These are phyloP conservation scores for Chaetoceros tenuissimus DNA, from an alignment of 108 stramenopile genomes.

Conservation along the genomic window DNA sequence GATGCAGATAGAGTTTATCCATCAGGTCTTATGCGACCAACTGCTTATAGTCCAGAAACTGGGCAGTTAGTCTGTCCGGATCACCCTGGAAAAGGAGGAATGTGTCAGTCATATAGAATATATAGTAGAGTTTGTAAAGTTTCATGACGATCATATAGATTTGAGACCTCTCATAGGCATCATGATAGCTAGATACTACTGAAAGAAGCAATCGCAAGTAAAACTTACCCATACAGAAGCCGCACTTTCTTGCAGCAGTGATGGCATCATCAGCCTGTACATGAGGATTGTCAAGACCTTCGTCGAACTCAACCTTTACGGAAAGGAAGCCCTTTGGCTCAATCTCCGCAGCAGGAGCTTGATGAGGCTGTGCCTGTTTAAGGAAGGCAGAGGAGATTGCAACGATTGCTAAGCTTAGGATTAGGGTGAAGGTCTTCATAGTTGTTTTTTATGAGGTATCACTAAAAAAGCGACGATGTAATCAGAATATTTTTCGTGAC, in stretches of 20 bases:
- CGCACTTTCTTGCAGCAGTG: slow-evolving; percentile 32
- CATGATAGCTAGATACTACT: no score
- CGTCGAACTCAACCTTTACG: not conserved
- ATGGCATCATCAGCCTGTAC: slow-evolving; percentile 18
- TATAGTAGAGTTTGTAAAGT: not conserved
- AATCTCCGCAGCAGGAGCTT: not conserved
- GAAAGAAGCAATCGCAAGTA: no score
- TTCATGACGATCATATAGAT: no score
- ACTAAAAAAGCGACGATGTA: no score
- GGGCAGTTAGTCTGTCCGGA: slow-evolving; percentile 53
- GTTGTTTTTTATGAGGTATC: no score
- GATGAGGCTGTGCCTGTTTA: not conserved
- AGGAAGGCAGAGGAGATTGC: not conserved
- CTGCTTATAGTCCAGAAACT: slow-evolving; percentile 37
- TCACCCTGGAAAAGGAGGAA: slow-evolving; percentile 16
- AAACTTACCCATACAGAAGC: slow-evolving; percentile 50
- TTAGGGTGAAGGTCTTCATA: not conserved
- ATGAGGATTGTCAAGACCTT: slow-evolving; percentile 21
- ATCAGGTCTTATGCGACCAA: slow-evolving; percentile 35
- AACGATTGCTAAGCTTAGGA: not conserved
- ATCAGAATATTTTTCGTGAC: no score
- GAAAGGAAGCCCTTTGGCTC: no score
- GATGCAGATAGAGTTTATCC: no score
- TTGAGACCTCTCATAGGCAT: no score
- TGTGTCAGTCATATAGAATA: no score